Conservation (phyloP, 1,284 basidiomycete genomes). For the Cystobasidium slooffiae region DNA sequence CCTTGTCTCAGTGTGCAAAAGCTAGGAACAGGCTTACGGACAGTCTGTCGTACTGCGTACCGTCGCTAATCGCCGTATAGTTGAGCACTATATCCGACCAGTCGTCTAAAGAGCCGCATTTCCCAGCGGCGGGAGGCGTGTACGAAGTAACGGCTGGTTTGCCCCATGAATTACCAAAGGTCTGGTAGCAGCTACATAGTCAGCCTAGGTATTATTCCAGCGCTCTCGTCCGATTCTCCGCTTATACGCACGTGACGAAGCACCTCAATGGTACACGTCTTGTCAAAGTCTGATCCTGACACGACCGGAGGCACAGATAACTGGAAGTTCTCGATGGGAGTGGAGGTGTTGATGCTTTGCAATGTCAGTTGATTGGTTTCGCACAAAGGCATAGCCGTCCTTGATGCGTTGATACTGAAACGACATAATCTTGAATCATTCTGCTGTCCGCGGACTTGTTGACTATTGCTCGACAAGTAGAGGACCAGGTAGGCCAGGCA, state of each 20-base stretch:
- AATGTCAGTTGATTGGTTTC: neutral
- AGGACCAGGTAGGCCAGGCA: too few relatives aligned
- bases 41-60: conserved; percentile 50
- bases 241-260: neutral
- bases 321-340: conserved; percentile 1
- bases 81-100: neutral
- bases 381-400: too few relatives aligned
- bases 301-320: neutral
- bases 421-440: too few relatives aligned
- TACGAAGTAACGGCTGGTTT: neutral
- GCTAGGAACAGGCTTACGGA: conserved; percentile 44
- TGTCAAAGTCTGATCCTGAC: neutral
- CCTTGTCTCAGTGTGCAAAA: conserved; percentile 29
- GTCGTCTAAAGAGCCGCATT: neutral
- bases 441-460: too few relatives aligned
- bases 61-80: conserved; percentile 33
- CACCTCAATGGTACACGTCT: neutral
- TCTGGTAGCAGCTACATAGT: neutral
- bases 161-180: conserved; percentile 6
- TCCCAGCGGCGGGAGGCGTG: neutral
- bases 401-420: too few relatives aligned
- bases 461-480: too few relatives aligned
- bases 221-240: too few relatives aligned
- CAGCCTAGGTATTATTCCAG: neutral
- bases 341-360: neutral